Evolutionary conservation across 2,329 filamentous ascomycete species (phyloP).

Genomic region (Beauveria caledonica): DNA sequence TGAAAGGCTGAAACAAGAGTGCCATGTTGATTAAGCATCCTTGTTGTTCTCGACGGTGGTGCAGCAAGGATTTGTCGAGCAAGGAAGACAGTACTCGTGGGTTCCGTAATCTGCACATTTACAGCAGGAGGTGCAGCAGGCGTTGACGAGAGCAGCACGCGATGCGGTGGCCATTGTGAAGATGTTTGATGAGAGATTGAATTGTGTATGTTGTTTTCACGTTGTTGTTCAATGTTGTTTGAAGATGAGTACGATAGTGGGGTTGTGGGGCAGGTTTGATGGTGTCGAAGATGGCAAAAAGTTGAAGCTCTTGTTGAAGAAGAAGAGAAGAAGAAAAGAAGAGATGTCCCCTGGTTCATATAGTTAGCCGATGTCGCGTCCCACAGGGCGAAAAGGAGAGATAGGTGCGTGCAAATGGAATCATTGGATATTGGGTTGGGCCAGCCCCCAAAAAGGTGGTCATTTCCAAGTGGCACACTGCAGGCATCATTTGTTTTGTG

Average conservation of each 20-base stretch:
- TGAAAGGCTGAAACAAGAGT: constrained; percentile 1
- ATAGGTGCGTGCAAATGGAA: not conserved
- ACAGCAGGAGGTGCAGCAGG: constrained; percentile 26
- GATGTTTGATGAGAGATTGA: not conserved
- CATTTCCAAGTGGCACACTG: not conserved
- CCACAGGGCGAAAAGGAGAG: not conserved
- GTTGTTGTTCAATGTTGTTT: too few relatives aligned
- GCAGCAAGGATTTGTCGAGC: constrained; percentile 18
- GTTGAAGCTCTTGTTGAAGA: too few relatives aligned
- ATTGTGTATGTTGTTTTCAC: not conserved
- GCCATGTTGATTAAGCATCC: not conserved
- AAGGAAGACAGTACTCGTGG: constrained; percentile 26
- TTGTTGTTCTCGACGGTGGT: constrained; percentile 6
- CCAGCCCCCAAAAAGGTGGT: not conserved
- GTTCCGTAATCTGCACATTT: constrained; percentile 22
- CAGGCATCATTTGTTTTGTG: too few relatives aligned
- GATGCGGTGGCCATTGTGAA: constrained; percentile 11
- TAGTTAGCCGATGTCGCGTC: constrained; percentile 2
- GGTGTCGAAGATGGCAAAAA: too few relatives aligned
- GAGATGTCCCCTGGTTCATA: not conserved
- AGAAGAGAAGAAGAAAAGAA: not conserved
- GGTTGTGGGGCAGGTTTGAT: too few relatives aligned
- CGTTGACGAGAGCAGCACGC: constrained; percentile 8
- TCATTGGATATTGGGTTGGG: not conserved
- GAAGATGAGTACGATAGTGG: too few relatives aligned